A percentile compares a stretch with the other conserved stretches of the same genome.
Conservation (phyloP, 345 rosid species). For the Pistacia vera region DNA sequence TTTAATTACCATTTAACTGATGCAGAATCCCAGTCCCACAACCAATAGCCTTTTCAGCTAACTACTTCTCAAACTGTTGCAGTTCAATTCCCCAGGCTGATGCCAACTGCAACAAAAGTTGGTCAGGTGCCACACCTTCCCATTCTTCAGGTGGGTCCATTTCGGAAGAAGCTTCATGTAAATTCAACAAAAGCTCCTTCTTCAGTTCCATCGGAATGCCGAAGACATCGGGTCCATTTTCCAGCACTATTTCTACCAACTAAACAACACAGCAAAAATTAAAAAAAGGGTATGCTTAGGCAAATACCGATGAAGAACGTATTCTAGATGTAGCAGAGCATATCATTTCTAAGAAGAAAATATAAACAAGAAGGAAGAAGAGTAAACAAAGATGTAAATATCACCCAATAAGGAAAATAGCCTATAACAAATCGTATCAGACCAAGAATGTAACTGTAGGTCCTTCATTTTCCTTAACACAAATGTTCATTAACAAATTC, state of each 20-base stretch:
- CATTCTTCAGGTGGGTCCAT: constrained; percentile 89
- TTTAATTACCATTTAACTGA: neutral
- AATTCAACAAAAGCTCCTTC: constrained; percentile 75
- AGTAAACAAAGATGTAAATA: neutral
- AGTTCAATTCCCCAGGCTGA: constrained; percentile 88
- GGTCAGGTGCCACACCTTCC: constrained; percentile 86
- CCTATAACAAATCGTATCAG: neutral
- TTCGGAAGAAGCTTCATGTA: constrained; percentile 72
- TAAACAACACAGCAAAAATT: constrained; percentile 31
- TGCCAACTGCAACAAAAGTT: constrained; percentile 83
- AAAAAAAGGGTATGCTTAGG: neutral
- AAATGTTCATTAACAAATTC: too few relatives aligned
- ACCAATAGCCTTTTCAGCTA: neutral
- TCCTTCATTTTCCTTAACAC: too few relatives aligned
- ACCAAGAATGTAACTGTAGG: too few relatives aligned
- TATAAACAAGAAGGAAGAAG: neutral
- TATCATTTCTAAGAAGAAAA: neutral
- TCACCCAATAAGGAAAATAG: neutral
- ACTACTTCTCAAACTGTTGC: constrained; percentile 68
- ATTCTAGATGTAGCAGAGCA: constrained; percentile 9
- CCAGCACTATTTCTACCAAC: constrained; percentile 79
- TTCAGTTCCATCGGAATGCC: constrained; percentile 80
- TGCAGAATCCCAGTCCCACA: neutral
- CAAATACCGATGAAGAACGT: neutral
- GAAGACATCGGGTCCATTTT: constrained; percentile 70